Conservation (phyloP, 2,329 filamentous ascomycete genomes). For the Zymoseptoria pseudotritici region DNA sequence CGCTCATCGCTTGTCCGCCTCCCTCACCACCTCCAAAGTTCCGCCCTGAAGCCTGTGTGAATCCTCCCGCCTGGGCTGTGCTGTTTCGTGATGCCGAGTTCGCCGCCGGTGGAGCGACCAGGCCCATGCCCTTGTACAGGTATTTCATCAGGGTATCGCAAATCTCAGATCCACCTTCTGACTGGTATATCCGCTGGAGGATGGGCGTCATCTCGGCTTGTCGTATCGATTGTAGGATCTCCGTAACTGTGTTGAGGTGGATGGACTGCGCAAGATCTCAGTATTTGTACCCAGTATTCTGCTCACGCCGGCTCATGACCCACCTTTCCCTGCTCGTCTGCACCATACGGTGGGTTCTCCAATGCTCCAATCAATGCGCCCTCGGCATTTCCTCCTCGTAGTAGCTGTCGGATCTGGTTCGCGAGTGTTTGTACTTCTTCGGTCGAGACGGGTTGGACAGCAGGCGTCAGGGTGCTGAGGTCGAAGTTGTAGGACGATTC, state of each 20-base stretch:
- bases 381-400: conserved; percentile 79
- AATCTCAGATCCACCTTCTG: conserved; percentile 72
- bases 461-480: conserved; percentile 71
- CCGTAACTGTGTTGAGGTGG: conserved; percentile 79
- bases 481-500: conserved; percentile 91
- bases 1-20: conserved; percentile 83
- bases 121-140: conserved; percentile 83
- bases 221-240: conserved; percentile 93
- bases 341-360: conserved; percentile 71
- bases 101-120: conserved; percentile 26
- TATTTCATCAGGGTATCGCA: conserved; percentile 97
- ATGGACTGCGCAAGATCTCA: conserved; percentile 53
- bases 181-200: conserved; percentile 69
- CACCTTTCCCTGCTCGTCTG: conserved; percentile 48
- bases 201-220: conserved; percentile 91
- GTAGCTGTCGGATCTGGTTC: conserved; percentile 76
- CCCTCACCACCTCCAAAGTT: conserved; percentile 51
- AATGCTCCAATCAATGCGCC: conserved; percentile 77
- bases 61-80: conserved; percentile 75
- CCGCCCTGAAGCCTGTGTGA: conserved; percentile 61
- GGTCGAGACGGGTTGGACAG: conserved; percentile 65
- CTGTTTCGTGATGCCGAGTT: conserved; percentile 32
- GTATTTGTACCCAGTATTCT: not conserved
- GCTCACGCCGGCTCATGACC: conserved; percentile 16
- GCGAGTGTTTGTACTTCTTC: conserved; percentile 70